Evolutionary conservation across 257 asterid genomes (phyloP).

Genomic region (Rhazya stricta): DNA sequence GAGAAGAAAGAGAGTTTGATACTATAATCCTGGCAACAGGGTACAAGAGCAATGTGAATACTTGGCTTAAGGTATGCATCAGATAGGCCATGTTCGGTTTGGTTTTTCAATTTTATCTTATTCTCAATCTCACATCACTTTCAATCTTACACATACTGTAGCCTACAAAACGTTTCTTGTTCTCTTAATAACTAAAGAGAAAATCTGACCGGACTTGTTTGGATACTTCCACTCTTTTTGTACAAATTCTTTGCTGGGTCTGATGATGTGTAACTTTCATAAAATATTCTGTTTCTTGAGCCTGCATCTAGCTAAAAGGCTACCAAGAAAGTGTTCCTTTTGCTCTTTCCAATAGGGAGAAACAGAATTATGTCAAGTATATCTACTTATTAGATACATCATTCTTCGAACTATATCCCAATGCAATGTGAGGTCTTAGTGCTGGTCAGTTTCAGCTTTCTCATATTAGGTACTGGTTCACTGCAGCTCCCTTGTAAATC

Average conservation of each 20-base stretch:
- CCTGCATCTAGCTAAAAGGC: conserved; percentile 16
- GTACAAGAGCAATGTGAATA: conserved; percentile 89
- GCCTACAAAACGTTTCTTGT: conserved; percentile 66
- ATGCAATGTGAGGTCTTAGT: background rate
- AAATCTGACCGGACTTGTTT: conserved; percentile 76
- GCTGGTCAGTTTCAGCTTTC: background rate
- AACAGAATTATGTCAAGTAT: no score
- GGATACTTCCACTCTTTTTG: conserved; percentile 38
- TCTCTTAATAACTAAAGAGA: conserved; percentile 41
- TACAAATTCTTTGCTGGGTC: conserved; percentile 25
- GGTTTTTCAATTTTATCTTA: conserved; percentile 16
- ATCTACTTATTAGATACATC: background rate
- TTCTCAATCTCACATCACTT: conserved; percentile 59
- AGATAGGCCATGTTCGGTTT: conserved; percentile 17
- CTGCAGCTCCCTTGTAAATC: no score
- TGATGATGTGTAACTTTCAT: conserved; percentile 52
- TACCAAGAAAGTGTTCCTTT: conserved; percentile 25
- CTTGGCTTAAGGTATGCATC: conserved; percentile 75
- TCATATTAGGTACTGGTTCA: no score
- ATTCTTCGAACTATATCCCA: background rate
- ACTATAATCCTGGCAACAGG: conserved; percentile 86
- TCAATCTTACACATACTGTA: conserved; percentile 62
- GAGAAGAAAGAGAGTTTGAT: conserved; percentile 74
- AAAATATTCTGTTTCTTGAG: conserved; percentile 27
- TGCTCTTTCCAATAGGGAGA: conserved; percentile 14